Evolutionary conservation across 2,329 filamentous ascomycete species (phyloP).

Genomic region (Diatrype stigma): DNA sequence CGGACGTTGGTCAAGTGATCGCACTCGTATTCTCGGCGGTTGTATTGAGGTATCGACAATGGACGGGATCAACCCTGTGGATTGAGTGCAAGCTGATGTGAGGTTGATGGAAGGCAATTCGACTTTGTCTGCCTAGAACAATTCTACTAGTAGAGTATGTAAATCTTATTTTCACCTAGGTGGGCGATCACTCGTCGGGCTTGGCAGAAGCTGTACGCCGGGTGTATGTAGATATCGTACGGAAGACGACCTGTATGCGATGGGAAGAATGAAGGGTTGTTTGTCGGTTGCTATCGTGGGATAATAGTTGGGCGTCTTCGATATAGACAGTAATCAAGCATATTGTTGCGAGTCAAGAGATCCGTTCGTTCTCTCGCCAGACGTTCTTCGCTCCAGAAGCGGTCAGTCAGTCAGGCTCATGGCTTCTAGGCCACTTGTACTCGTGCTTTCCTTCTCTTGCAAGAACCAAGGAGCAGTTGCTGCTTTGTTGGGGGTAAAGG

Average conservation of each 20-base stretch:
- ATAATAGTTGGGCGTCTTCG: constrained; percentile 28
- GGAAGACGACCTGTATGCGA: not conserved
- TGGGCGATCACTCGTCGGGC: no score
- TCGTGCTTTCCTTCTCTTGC: not conserved
- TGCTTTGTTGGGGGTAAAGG: not conserved
- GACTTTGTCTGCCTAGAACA: not conserved
- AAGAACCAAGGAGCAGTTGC: not conserved
- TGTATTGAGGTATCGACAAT: not conserved
- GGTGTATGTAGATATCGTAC: not conserved
- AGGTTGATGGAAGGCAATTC: not conserved
- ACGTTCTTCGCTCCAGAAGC: constrained; percentile 7
- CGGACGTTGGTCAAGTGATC: constrained; percentile 6
- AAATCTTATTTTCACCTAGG: not conserved
- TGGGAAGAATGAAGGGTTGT: not conserved
- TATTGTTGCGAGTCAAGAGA: constrained; percentile 17
- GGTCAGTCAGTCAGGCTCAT: constrained; percentile 12
- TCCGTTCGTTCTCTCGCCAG: constrained; percentile 6
- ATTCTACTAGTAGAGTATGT: not conserved
- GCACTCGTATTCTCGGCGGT: no score
- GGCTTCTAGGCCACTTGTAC: constrained; percentile 7
- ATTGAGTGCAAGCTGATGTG: not conserved
- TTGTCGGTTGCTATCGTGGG: constrained; percentile 4
- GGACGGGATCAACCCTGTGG: not conserved
- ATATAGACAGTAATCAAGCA: constrained; percentile 21
- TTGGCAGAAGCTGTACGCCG: no score